phyloP scores from a whole-genome alignment of 2,329 filamentous ascomycete genomes.

The Scedosporium aurantiacum region DNA sequence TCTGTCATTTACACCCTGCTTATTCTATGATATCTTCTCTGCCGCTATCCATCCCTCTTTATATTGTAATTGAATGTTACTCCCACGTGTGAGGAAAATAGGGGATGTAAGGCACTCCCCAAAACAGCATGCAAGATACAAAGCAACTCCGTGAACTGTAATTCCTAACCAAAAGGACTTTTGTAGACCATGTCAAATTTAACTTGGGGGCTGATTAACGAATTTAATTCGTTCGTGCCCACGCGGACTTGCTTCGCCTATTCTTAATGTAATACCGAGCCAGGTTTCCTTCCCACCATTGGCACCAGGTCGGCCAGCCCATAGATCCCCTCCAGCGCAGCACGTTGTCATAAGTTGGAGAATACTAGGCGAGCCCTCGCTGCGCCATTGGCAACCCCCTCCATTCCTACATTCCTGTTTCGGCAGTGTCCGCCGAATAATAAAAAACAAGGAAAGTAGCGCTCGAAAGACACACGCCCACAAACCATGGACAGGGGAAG shows the following conservation, averaged over 20 bases:
- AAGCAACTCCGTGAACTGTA: no score
- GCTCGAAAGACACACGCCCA: no score
- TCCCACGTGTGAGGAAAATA: background rate
- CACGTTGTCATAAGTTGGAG: constrained; percentile 12
- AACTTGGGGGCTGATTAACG: background rate
- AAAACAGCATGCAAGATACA: background rate
- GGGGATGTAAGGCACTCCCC: background rate
- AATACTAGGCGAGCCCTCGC: no score
- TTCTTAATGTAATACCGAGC: background rate
- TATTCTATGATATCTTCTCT: background rate
- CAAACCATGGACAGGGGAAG: no score
- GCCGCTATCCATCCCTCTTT: background rate
- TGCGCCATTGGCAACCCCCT: no score
- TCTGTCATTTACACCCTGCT: background rate
- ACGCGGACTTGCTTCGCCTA: background rate
- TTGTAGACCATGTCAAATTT: background rate
- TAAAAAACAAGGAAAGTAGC: no score
- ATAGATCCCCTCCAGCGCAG: background rate
- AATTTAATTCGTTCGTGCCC: background rate
- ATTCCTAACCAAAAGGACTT: background rate
- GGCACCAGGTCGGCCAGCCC: background rate
- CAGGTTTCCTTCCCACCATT: background rate
- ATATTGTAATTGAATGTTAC: background rate
- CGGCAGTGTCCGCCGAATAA: no score
- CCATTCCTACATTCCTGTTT: no score